A percentile compares a stretch with the other conserved stretches of the same genome.
phyloP scores from a whole-genome alignment of 805 yeast species.

The Candida succiphila region DNA sequence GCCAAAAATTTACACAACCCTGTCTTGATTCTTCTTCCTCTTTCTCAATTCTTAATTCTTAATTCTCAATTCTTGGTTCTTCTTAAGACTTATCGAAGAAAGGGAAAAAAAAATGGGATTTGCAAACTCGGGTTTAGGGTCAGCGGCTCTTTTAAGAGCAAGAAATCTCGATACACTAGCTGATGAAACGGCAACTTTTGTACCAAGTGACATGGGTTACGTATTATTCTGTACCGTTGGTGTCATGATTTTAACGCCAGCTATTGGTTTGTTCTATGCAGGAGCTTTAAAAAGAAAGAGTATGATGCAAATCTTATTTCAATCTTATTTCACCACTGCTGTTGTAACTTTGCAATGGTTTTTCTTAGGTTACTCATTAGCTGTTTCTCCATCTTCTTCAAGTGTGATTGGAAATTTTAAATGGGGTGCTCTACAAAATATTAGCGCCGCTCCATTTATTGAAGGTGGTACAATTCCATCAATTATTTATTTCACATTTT shows the following conservation, averaged over 20 bases:
- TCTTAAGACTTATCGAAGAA: too few relatives aligned
- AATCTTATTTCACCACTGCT: slow-evolving; percentile 31
- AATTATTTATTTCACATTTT: slow-evolving; percentile 32
- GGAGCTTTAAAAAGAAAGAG: slow-evolving; percentile 32
- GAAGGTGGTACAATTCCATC: slow-evolving; percentile 41
- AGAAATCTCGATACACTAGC: slow-evolving; percentile 17
- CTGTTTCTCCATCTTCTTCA: slow-evolving; percentile 25
- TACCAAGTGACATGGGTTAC: slow-evolving; percentile 38
- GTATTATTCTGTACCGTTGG: slow-evolving; percentile 36
- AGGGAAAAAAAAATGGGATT: slow-evolving; percentile 6
- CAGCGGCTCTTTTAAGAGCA: slow-evolving; percentile 7
- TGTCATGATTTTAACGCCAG: slow-evolving; percentile 38
- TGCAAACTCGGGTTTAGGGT: slow-evolving; percentile 22
- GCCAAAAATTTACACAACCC: too few relatives aligned
- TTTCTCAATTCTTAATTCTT: too few relatives aligned
- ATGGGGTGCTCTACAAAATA: slow-evolving; percentile 29
- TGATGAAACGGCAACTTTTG: slow-evolving; percentile 27
- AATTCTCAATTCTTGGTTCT: too few relatives aligned
- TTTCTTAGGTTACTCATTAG: slow-evolving; percentile 34
- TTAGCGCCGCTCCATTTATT: slow-evolving; percentile 27
- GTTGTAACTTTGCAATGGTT: slow-evolving; percentile 32
- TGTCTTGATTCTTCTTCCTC: too few relatives aligned
- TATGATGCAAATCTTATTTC: slow-evolving; percentile 33
- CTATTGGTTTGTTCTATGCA: slow-evolving; percentile 34
- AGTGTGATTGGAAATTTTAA: slow-evolving; percentile 25